Evolutionary conservation across 371 early-diverging fungal species (phyloP).

Genomic region (Batrachochytrium dendrobatidis): DNA sequence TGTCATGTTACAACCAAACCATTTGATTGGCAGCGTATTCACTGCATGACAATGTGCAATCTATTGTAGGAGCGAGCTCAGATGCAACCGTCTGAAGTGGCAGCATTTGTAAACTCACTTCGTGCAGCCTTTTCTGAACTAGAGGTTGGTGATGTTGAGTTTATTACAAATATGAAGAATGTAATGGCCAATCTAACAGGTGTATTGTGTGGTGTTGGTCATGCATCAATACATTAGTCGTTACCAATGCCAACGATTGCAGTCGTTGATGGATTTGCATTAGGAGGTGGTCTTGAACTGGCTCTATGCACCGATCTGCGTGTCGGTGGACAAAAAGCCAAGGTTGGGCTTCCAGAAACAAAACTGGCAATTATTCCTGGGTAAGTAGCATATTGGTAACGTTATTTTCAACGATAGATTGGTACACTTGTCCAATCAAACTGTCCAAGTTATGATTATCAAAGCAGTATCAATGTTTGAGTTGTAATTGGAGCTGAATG

Average conservation of each 20-base stretch:
- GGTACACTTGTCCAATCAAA: too few species aligned
- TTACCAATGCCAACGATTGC: conserved; percentile 92
- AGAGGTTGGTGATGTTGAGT: conserved; percentile 57
- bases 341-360: conserved; percentile 89
- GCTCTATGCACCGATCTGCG: conserved; percentile 89
- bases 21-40: background rate
- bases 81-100: conserved; percentile 79
- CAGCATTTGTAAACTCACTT: conserved; percentile 71
- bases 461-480: background rate
- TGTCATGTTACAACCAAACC: background rate
- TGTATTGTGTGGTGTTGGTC: background rate
- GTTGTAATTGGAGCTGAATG: conserved; percentile 2
- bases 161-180: too few species aligned
- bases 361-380: conserved; percentile 95
- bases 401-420: background rate
- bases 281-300: conserved; percentile 93
- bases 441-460: background rate
- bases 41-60: too few species aligned
- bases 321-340: conserved; percentile 66
- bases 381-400: conserved; percentile 45
- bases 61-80: conserved; percentile 76
- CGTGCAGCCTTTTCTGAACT: conserved; percentile 73
- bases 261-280: conserved; percentile 88
- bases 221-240: too few species aligned
- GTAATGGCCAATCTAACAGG: too few species aligned